A percentile compares a stretch with the other conserved stretches of the same genome.
Evolutionary conservation across 208 protist genomes (phyloP).

Genomic region (Histomonas meleagridis): DNA sequence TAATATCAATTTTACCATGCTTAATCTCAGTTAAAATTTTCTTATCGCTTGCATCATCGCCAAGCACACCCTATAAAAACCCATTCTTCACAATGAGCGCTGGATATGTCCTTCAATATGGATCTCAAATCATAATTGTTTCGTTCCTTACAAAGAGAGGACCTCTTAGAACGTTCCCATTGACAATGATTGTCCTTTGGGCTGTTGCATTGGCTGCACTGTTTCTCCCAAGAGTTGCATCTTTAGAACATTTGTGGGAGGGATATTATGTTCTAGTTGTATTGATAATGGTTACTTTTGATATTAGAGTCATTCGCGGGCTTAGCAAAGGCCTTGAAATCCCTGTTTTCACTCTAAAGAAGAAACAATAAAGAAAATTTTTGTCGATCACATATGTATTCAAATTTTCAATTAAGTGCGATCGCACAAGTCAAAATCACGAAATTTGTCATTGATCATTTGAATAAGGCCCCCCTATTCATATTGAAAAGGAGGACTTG

Average conservation of each 20-base stretch:
- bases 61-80: neutral
- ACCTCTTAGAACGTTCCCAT: neutral
- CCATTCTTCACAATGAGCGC: neutral
- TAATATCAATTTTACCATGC: neutral
- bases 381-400: too few relatives aligned
- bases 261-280: neutral
- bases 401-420: too few relatives aligned
- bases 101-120: neutral
- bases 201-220: neutral
- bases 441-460: too few relatives aligned
- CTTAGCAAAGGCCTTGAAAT: neutral
- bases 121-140: neutral
- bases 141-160: neutral
- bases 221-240: neutral
- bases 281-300: neutral
- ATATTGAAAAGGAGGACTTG: too few relatives aligned
- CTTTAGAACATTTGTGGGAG: neutral
- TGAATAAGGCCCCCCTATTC: too few relatives aligned
- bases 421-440: too few relatives aligned
- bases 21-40: neutral
- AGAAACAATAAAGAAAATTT: neutral
- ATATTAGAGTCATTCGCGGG: neutral
- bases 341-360: neutral
- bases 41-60: neutral
- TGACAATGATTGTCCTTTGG: neutral